Evolutionary conservation across 192 early-diverging fungal genomes (phyloP).

Genomic region (Kickxella alabastrina): DNA sequence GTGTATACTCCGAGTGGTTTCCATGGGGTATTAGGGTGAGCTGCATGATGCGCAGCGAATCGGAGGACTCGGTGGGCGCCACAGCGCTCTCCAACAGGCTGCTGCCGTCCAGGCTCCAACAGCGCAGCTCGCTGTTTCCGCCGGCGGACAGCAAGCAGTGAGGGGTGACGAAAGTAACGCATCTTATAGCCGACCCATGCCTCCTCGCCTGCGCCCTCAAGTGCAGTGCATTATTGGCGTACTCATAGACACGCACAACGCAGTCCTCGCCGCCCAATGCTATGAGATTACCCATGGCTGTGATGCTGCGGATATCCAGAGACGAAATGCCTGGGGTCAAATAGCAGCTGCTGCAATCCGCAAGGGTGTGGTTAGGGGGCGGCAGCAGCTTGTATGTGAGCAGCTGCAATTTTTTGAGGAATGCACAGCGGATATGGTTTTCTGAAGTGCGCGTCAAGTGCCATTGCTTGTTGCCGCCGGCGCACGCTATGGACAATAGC

Average conservation of each 20-base stretch:
- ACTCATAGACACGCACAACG: constrained; percentile 4
- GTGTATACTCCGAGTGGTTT: constrained; percentile 4
- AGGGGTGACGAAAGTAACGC: constrained; percentile 12
- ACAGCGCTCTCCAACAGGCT: constrained; percentile 6
- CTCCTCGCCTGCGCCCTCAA: background rate
- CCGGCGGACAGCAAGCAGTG: constrained; percentile 61
- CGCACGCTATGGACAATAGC: constrained; percentile 67
- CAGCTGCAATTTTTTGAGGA: constrained; percentile 40
- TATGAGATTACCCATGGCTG: background rate
- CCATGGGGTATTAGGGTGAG: constrained; percentile 40
- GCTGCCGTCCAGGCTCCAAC: constrained; percentile 48
- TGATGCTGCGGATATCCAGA: constrained; percentile 11
- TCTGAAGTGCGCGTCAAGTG: constrained; percentile 53
- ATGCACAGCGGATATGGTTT: constrained; percentile 47
- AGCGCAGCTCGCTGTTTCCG: constrained; percentile 59
- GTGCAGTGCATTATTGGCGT: background rate
- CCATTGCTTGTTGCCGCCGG: constrained; percentile 72
- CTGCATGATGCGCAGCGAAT: constrained; percentile 86
- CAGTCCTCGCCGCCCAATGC: constrained; percentile 27
- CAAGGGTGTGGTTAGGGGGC: background rate
- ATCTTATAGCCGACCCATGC: constrained; percentile 28
- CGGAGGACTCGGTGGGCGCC: constrained; percentile 9
- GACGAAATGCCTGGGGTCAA: constrained; percentile 12
- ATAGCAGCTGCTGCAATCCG: too few species aligned
- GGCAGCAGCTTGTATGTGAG: constrained; percentile 45